phyloP scores from a whole-genome alignment of 257 asterid species.

The Paraleonurus japonicus region DNA sequence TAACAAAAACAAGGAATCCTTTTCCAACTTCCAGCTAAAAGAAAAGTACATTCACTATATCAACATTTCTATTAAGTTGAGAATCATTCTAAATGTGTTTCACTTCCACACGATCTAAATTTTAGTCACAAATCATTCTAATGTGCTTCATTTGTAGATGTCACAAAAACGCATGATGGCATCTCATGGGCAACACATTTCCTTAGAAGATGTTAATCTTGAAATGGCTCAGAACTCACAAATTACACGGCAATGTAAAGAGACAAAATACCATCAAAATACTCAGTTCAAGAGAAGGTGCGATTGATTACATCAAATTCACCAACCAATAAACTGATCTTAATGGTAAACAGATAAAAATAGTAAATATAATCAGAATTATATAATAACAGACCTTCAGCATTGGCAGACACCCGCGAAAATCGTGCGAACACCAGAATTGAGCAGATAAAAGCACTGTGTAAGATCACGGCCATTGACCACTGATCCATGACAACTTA shows the following conservation, averaged over 20 bases:
- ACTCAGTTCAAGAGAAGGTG: constrained; percentile 31
- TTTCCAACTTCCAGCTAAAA: constrained; percentile 1
- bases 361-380: neutral
- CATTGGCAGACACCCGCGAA: constrained; percentile 60
- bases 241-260: neutral
- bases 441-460: constrained; percentile 37
- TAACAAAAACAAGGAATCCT: neutral
- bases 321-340: constrained; percentile 5
- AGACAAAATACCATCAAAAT: constrained; percentile 8
- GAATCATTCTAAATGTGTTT: neutral
- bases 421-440: constrained; percentile 44
- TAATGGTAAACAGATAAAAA: neutral
- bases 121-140: neutral
- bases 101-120: neutral
- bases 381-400: constrained; percentile 61
- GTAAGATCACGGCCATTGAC: constrained; percentile 48
- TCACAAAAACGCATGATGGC: neutral
- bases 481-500: constrained; percentile 57
- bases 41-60: neutral
- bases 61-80: neutral
- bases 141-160: neutral
- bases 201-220: neutral
- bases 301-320: constrained; percentile 23
- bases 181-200: neutral
- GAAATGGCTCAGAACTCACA: neutral